phyloP scores from a whole-genome alignment of 2,329 filamentous ascomycete species.

The Thermomyces lanuginosus region DNA sequence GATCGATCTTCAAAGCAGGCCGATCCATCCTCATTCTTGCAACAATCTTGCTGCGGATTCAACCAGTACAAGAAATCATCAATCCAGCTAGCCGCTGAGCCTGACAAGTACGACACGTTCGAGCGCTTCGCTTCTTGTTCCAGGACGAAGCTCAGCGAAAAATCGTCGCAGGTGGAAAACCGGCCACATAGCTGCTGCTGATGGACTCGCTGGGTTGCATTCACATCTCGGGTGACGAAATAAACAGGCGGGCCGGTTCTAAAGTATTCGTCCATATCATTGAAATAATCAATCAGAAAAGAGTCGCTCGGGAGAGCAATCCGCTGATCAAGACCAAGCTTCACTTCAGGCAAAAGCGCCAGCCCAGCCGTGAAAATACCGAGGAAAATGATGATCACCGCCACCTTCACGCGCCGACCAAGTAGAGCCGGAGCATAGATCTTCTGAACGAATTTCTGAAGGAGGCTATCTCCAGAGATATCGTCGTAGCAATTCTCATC shows the following conservation, averaged over 20 bases:
- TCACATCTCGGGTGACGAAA: slow-evolving; percentile 73
- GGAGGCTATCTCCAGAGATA: slow-evolving; percentile 57
- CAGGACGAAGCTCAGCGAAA: slow-evolving; percentile 74
- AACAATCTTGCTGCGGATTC: slow-evolving; percentile 71
- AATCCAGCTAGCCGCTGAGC: slow-evolving; percentile 85
- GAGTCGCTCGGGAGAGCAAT: slow-evolving; percentile 88
- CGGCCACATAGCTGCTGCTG: slow-evolving; percentile 82
- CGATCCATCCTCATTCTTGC: slow-evolving; percentile 50
- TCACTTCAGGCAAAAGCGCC: slow-evolving; percentile 65
- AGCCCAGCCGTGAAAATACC: slow-evolving; percentile 74
- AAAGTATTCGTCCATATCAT: slow-evolving; percentile 86
- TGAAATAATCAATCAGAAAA: slow-evolving; percentile 91
- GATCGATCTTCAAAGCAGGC: slow-evolving; percentile 64
- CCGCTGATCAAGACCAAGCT: slow-evolving; percentile 82
- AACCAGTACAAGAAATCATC: slow-evolving; percentile 95
- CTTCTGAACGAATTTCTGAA: slow-evolving; percentile 83
- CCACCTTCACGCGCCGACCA: slow-evolving; percentile 61
- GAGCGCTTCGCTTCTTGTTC: slow-evolving; percentile 88
- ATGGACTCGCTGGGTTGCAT: slow-evolving; percentile 55
- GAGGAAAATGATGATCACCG: slow-evolving; percentile 64
- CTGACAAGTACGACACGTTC: slow-evolving; percentile 71
- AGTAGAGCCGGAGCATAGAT: slow-evolving; percentile 71
- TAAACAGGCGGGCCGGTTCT: slow-evolving; percentile 87
- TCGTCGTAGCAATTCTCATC: slow-evolving; percentile 53
- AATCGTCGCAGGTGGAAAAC: slow-evolving; percentile 72